Conservation (phyloP, 208 protist species). For the Acanthamoeba royreba region DNA sequence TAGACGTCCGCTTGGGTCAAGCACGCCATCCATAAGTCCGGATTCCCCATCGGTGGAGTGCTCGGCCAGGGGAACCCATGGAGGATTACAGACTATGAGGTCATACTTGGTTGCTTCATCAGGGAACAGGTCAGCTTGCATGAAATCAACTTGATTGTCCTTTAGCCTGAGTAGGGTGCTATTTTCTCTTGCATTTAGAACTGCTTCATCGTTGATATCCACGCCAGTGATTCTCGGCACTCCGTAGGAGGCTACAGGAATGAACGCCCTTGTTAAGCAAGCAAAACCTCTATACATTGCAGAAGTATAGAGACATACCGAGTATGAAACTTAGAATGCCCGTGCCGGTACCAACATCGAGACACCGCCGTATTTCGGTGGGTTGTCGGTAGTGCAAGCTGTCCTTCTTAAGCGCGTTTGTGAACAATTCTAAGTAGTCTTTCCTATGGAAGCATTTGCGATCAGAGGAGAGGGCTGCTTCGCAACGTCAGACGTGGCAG, state of each 20-base stretch:
- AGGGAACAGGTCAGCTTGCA: neutral
- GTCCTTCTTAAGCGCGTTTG: neutral
- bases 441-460: no score
- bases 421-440: neutral
- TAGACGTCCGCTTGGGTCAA: neutral
- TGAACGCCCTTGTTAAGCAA: neutral
- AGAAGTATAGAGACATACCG: neutral
- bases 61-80: neutral
- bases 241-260: neutral
- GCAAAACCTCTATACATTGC: neutral
- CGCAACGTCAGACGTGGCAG: neutral
- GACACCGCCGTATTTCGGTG: neutral
- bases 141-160: neutral
- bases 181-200: neutral
- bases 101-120: neutral
- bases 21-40: neutral
- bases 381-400: neutral
- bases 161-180: neutral
- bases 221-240: neutral
- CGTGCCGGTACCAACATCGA: neutral
- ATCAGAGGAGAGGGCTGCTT: neutral
- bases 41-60: neutral
- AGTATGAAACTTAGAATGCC: slow-evolving; percentile 1
- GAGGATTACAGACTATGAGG: slow-evolving; percentile 6
- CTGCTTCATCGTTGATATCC: neutral